phyloP scores from a whole-genome alignment of 345 rosid genomes.

The Mangifera indica region DNA sequence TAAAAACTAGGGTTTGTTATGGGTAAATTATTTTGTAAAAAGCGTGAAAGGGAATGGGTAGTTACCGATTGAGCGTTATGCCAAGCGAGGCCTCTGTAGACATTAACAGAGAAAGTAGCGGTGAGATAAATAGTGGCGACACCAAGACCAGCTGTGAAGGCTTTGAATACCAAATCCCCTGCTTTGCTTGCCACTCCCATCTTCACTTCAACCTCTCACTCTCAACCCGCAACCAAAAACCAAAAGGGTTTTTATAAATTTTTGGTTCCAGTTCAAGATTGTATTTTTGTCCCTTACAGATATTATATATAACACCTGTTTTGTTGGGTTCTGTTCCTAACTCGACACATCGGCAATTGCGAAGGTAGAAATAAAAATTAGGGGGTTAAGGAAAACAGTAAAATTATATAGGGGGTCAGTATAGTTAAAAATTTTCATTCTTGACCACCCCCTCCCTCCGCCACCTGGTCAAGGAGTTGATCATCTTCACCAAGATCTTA shows the following conservation, averaged over 20 bases:
- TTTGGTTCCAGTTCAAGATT: neutral
- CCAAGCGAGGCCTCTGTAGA: conserved; percentile 74
- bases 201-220: conserved; percentile 12
- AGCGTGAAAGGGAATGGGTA: neutral
- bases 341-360: too few relatives aligned
- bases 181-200: conserved; percentile 59
- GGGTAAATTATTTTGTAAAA: neutral
- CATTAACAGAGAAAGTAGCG: conserved; percentile 71
- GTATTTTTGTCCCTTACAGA: too few relatives aligned
- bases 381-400: too few relatives aligned
- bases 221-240: neutral
- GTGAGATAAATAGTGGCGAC: conserved; percentile 70
- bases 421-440: too few relatives aligned
- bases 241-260: neutral
- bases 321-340: too few relatives aligned
- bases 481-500: too few relatives aligned
- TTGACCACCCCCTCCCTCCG: too few relatives aligned
- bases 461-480: too few relatives aligned
- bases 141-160: conserved; percentile 74
- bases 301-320: too few relatives aligned
- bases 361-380: too few relatives aligned
- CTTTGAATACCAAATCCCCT: conserved; percentile 73
- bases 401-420: too few relatives aligned
- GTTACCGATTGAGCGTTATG: conserved; percentile 69
- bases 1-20: neutral